Evolutionary conservation across 768 basidiomycete genomes (phyloP), one percentile per base, ranked within the genome.

Genomic region (Russula abietina): DNA sequence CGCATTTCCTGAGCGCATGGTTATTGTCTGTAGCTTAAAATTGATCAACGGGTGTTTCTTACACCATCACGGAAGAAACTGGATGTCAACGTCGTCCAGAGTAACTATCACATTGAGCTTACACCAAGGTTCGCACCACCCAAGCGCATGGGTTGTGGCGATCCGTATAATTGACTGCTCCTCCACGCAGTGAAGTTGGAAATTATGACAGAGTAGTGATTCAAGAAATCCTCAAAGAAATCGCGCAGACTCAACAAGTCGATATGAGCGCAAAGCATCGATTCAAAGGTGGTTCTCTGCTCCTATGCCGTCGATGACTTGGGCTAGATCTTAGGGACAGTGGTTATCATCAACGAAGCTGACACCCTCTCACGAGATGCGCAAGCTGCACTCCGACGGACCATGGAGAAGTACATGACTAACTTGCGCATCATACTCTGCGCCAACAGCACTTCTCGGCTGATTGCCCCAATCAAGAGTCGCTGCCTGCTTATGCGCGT

Each of bases 351-450:
- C 71, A 98, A 98, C 69, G 96, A 98, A 75, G 96, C 96, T 2
- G 96, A 99, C 73, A 88, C 91, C 0, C 81, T 99, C 46, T 87
- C 92, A 12, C 87, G 96, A 58, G 96, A 99, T 75, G 96, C 96
- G 1, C 96, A 99, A 77, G 94, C 96, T 0, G 96, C 96, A 9
- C 82, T 99, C 38, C 87, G 96, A 70, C 82, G 96, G 61, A 99
- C 96, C 11, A 99, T 98, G 96, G 96, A 99, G 73, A 98, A 98
- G 75, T 98, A 96, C 78, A 98, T 97, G 90, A 86, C 88, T 46
- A 99, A 98, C 73, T 83, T 99, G 84, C 86, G 96, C 32, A 88
- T 99, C 70, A 96, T 99, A 68, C 81, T 99, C 0, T 98, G 95
- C 72, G 94, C 95, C 24, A 95, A 94, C 74, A 93, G 91, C 71